Base-by-base conservation (phyloP, 768 basidiomycete genomes). In the Cantharellus anzutake region DNA sequence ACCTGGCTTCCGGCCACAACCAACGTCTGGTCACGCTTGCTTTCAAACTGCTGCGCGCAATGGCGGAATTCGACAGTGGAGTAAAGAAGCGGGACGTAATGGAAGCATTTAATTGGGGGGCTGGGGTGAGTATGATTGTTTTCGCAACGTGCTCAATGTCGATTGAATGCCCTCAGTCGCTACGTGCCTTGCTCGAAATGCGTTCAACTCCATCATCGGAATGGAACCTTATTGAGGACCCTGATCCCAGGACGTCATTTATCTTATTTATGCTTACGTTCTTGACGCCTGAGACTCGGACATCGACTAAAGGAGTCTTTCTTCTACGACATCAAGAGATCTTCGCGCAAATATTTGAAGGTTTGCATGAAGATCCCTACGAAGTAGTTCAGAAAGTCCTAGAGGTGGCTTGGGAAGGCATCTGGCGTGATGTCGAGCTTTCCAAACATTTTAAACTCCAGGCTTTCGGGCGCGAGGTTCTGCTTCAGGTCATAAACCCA, bases 171-270 rank as follows among this genome's bases (percentile, higher is more conserved):
- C 37, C 57, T 53, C 58, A 88, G 86, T 76, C 76, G 35, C 71
- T 87, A 2, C 76, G 79, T 2, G 86, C 80, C 70, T 67, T 90
- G 0, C 67, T 86, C 35, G 73, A 76, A 44, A 84, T 86, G 84
- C 75, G 86, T 38, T 75, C 85, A 14, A 29, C 39, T 14, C 4
- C 16, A 4, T 29, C 38, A 3, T 11, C 40, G 5, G 14, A 35
- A n/a, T 48, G 20, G 48, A 57, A 61, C 11, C 57, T 61, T 59
- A 59, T 66, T 42, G 37, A 38, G 55, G 51, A 59, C 39, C 50
- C 65, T 84, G 90, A 92, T 68, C 90, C 92, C 51, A 78, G 89
- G 42, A 86, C 86, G 0, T 73, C 84, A 3, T 87, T 83, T 56
- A 68, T 89, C 42, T 70, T 82, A 1, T 80, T 92, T 64, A 71